A percentile compares a stretch with the other conserved stretches of the same genome.
phyloP scores from a whole-genome alignment of 2,329 filamentous ascomycete genomes.

The Neoarthrinium moseri region DNA sequence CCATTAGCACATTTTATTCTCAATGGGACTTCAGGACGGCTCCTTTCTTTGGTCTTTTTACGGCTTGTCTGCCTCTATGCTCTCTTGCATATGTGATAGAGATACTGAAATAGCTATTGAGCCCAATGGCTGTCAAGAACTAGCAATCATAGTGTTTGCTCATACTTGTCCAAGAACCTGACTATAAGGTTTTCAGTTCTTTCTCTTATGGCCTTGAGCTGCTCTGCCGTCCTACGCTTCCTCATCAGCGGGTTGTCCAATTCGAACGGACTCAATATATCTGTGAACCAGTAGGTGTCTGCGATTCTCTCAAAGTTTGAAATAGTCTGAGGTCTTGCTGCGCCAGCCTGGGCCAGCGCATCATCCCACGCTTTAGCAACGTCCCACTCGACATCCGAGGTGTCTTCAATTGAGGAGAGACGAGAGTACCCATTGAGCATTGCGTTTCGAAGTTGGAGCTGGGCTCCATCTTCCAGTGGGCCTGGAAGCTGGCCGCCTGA shows the following conservation, averaged over 20 bases:
- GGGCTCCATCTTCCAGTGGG: neutral
- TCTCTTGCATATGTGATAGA: too few species aligned
- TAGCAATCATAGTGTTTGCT: neutral
- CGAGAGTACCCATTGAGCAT: neutral
- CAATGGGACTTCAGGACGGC: too few species aligned
- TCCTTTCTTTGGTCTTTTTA: too few species aligned
- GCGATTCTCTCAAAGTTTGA: neutral
- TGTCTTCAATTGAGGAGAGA: neutral
- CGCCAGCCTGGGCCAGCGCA: neutral
- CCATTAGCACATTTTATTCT: too few species aligned
- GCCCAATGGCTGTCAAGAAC: neutral
- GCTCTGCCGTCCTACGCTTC: neutral
- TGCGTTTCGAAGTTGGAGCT: neutral
- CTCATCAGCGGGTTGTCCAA: neutral
- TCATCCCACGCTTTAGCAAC: neutral
- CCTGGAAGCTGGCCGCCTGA: neutral
- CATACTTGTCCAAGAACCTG: neutral
- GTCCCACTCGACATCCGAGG: neutral
- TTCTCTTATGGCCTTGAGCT: neutral
- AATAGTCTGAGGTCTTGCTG: neutral
- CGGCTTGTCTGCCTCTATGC: too few species aligned
- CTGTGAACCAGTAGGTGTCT: neutral
- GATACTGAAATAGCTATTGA: too few species aligned
- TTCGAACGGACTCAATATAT: neutral
- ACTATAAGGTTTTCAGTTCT: neutral